phyloP scores from a whole-genome alignment of 2,329 filamentous ascomycete species.

The Shiraia bambusicola region DNA sequence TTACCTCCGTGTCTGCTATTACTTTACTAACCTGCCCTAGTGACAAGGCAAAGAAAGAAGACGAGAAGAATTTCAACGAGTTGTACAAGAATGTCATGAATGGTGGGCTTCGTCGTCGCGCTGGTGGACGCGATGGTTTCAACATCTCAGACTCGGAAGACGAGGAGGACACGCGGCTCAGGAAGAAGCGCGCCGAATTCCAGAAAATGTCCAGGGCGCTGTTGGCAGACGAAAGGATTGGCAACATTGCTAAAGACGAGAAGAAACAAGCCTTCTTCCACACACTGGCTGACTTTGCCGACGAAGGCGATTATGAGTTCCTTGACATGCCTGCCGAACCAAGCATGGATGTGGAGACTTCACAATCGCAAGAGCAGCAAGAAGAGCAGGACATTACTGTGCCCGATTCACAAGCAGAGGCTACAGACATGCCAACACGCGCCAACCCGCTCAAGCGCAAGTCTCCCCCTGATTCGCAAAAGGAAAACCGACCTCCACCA shows the following conservation, averaged over 20 bases:
- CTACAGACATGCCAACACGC: constrained; percentile 6
- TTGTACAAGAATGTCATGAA: constrained; percentile 91
- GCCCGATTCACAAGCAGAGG: constrained; percentile 42
- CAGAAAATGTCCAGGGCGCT: constrained; percentile 89
- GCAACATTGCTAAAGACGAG: constrained; percentile 84
- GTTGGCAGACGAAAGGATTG: constrained; percentile 83
- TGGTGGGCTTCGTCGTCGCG: constrained; percentile 81
- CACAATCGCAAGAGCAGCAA: constrained; percentile 23
- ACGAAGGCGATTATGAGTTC: constrained; percentile 73
- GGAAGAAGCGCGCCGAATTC: constrained; percentile 84
- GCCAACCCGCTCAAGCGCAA: constrained; percentile 44
- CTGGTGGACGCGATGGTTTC: constrained; percentile 59
- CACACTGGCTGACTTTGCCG: constrained; percentile 80
- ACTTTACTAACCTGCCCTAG: constrained; percentile 50
- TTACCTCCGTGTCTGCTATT: background rate
- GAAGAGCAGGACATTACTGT: constrained; percentile 28
- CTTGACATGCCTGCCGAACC: constrained; percentile 55
- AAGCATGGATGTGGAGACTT: constrained; percentile 28
- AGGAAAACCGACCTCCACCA: constrained; percentile 54
- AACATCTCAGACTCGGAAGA: constrained; percentile 91
- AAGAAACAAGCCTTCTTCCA: constrained; percentile 88
- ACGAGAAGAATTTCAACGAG: constrained; percentile 87
- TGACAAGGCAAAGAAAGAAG: constrained; percentile 73
- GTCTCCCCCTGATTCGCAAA: constrained; percentile 44
- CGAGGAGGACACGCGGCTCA: constrained; percentile 72